Base-by-base conservation (phyloP, 2,329 filamentous ascomycete species). In the Fusarium coffeatum region DNA sequence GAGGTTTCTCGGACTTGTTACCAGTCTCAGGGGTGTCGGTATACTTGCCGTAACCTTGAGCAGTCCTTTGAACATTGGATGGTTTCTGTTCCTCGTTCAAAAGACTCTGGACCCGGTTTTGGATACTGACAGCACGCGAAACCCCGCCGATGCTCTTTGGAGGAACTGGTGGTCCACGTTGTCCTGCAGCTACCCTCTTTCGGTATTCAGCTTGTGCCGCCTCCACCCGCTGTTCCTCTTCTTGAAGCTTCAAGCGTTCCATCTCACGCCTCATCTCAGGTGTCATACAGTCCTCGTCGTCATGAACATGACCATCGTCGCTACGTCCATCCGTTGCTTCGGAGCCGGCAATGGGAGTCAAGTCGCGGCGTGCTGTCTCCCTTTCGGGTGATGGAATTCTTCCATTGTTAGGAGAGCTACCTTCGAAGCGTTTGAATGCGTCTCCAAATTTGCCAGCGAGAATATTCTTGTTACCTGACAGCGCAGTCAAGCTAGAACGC, bases 391-490 rank as follows among this genome's bases (percentile, higher is more conserved):
- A 87, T 3, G 85, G 82, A 16, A 83, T 83, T 37, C 84, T 81
- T 9, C 77, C 18, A 73, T 74, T 13, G 71, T 68, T 23, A 50
- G 69, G 74, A 76, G 64, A 79, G 63, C 84, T 87, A 25, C 83
- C 85, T 78, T 99, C 96, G 72, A 98, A 98, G 8, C 92, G 88
- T 76, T 95, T 93, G 82, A 98, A 98, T 5, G 95, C 94, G 74
- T 98, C 94, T 1, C 94, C 93, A 78, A 98, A 98, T 72, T 92
- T 93, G 25, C 94, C 93, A 8, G 90, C 91, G n/a, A 98, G 84
- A 40, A 97, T 89, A 60, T 89, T 93, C 79, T 96, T 97, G 27
- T 92, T 92, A 41, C 89, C 89, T 9, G 91, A 89, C 20, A 93
- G 80, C 1, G 91, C 89, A 57, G 92, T 86, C 3, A 97, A 80